These are phyloP conservation scores for Xylariaceae sp. DNA, from an alignment of 2,329 filamentous ascomycete genomes.

Conservation along the genomic window DNA sequence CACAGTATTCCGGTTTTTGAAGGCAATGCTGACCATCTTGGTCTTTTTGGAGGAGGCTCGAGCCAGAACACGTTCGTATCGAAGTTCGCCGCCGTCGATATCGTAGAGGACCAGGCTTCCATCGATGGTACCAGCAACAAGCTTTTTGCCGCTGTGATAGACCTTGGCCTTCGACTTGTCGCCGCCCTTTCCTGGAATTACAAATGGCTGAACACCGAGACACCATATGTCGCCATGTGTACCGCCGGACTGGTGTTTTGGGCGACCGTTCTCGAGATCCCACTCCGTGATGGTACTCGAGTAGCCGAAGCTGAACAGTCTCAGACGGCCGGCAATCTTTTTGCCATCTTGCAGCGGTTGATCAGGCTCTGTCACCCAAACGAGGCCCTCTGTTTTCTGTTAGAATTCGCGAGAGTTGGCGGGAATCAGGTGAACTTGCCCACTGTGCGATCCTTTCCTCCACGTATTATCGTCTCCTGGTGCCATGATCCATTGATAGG, in stretches of 20 bases:
- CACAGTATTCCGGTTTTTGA: conserved; percentile 75
- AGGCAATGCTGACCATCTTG: conserved; percentile 84
- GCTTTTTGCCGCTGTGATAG: conserved; percentile 46
- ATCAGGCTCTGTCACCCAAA: conserved; percentile 84
- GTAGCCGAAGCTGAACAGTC: conserved; percentile 94
- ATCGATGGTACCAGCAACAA: conserved; percentile 85
- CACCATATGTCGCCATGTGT: conserved; percentile 98
- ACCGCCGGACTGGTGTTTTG: conserved; percentile 77
- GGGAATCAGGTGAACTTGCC: conserved; percentile 11
- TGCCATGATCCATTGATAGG: conserved; percentile 76
- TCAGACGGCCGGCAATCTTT: conserved; percentile 62
- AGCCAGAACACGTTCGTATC: conserved; percentile 70
- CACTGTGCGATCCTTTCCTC: conserved; percentile 63
- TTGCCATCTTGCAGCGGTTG: conserved; percentile 60
- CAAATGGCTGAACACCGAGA: conserved; percentile 72
- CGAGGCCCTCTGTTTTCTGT: conserved; percentile 75
- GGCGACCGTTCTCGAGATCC: conserved; percentile 75
- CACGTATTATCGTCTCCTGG: conserved; percentile 80
- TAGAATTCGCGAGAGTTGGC: not conserved
- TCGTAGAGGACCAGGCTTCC: conserved; percentile 84
- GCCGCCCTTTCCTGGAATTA: conserved; percentile 25
- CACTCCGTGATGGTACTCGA: conserved; percentile 91
- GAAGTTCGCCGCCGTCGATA: conserved; percentile 76
- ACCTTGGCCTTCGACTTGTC: conserved; percentile 25
- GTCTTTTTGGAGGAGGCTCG: conserved; percentile 77